These are phyloP conservation scores for Yarrowia deformans DNA, from an alignment of 805 yeast species.

Conservation along the genomic window DNA sequence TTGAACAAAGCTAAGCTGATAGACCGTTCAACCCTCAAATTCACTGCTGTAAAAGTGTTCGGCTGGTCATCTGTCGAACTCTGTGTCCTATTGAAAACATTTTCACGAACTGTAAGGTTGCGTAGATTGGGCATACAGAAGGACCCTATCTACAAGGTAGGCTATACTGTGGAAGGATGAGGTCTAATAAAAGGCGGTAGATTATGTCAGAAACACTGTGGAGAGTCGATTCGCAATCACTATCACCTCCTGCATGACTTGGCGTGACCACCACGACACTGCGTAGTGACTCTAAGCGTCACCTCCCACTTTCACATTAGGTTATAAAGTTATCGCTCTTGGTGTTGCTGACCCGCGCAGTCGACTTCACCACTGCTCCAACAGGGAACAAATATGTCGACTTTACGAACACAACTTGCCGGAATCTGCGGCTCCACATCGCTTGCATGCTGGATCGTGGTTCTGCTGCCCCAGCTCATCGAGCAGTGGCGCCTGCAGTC, in stretches of 20 bases:
- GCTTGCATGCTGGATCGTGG: constrained; percentile 80
- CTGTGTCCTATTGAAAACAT: constrained; percentile 11
- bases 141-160: no score
- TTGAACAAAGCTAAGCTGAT: no score
- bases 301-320: neutral
- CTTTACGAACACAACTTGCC: constrained; percentile 51
- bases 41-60: neutral
- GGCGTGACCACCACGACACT: neutral
- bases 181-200: no score
- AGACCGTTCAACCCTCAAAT: neutral
- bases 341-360: constrained; percentile 1
- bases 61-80: constrained; percentile 8
- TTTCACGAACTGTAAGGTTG: constrained; percentile 8
- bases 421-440: constrained; percentile 74
- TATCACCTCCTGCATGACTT: neutral
- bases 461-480: constrained; percentile 75
- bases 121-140: neutral
- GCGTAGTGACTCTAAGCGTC: constrained; percentile 1
- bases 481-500: constrained; percentile 79
- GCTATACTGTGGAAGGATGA: neutral
- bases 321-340: constrained; percentile 13
- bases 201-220: no score
- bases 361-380: constrained; percentile 6
- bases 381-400: constrained; percentile 2
- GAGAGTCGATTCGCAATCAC: no score